Conservation (phyloP, 2,329 filamentous ascomycete species). For the Fusarium decemcellulare region DNA sequence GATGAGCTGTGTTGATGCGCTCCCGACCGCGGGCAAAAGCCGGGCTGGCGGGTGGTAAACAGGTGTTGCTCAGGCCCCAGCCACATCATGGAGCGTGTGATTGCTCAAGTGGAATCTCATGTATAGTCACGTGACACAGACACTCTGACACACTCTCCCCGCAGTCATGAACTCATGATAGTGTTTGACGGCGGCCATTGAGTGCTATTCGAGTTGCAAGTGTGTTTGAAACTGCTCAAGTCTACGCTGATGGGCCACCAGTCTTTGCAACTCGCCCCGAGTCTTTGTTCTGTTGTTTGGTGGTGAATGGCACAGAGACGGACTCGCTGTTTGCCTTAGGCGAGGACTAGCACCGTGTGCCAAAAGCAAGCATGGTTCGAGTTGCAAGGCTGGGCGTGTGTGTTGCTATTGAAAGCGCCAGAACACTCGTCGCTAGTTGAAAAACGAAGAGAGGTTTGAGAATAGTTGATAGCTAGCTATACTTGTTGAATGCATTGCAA, state of each 20-base stretch:
- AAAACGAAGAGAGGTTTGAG: no score
- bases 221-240: background rate
- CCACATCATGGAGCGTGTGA: constrained; percentile 46
- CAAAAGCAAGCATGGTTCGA: constrained; percentile 39
- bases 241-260: background rate
- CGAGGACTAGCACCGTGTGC: constrained; percentile 36
- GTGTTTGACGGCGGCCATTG: constrained; percentile 10
- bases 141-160: constrained; percentile 28
- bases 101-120: constrained; percentile 35
- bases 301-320: background rate
- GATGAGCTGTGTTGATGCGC: constrained; percentile 1
- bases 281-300: constrained; percentile 2
- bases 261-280: background rate
- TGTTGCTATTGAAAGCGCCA: background rate
- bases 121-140: constrained; percentile 43
- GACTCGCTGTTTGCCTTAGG: constrained; percentile 13
- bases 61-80: constrained; percentile 38
- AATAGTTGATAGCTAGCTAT: no score
- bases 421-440: background rate
- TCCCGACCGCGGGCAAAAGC: constrained; percentile 43
- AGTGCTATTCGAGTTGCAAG: background rate
- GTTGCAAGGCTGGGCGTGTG: background rate
- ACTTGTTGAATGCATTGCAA: no score
- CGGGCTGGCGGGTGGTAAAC: constrained; percentile 35
- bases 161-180: constrained; percentile 50